Base-by-base conservation (phyloP, 2,329 filamentous ascomycete genomes). In the Simplicillium sp. region DNA sequence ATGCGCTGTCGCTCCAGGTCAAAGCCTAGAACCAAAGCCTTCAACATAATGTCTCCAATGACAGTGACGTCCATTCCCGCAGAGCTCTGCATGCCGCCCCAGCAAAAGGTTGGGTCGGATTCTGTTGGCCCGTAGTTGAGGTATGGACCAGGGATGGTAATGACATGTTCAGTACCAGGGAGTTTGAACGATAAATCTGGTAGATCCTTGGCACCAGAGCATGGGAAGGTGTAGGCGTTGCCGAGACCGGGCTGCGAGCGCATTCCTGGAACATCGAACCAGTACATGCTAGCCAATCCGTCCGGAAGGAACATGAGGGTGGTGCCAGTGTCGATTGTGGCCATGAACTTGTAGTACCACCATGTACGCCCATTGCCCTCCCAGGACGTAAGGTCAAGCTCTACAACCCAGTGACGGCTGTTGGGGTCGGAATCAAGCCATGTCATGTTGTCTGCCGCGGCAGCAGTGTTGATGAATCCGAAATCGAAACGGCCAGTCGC, bases 21-120 rank as follows among this genome's bases (percentile, higher is more conserved):
- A 57, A 87, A 87, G 37, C 87, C 77, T 25, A 82, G 78, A 55
- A 84, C 88, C 47, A 84, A 68, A 41, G 75, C 75, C 75, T 92
- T 92, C 49, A 92, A 71, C 65, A 88, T 86, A 42, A 84, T 70
- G 45, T 89, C 84, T 9, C 87, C 87, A 42, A 89, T 75, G 54
- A 94, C 87, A 42, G 71, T 77, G 47, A 81, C 70, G 2, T 56
- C 53, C 38, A 67, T 50, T 17, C 53, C 54, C 13, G 59, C 61
- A 34, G 67, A 59, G 29, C 64, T 69, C 67, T 92, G 87, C 47
- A 94, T 73, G 37, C 85, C 87, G 41, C 86, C 86, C 58, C 77
- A 89, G 69, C 87, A 92, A 42, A 57, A 68, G 20, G 68, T 68
- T 3, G 62, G 62, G 11, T 69, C 67, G 13, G 68, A 61, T 11